A percentile compares a stretch with the other conserved stretches of the same genome.
phyloP scores from a whole-genome alignment of 352 stramenopile genomes.

The Globisporangium yorkense region DNA sequence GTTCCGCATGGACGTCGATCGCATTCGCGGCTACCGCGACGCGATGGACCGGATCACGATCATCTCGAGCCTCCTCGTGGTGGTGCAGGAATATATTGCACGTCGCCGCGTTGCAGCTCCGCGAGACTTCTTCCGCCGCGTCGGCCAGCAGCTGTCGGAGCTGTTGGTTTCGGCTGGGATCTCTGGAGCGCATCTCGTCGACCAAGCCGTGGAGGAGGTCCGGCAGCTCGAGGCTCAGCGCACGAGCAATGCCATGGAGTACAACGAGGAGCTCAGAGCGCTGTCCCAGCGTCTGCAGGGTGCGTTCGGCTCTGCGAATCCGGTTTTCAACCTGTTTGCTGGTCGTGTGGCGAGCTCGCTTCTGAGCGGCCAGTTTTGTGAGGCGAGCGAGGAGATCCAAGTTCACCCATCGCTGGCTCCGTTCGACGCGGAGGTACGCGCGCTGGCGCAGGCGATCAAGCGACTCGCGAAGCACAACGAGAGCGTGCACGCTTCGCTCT shows the following conservation, averaged over 20 bases:
- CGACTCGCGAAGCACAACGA: constrained; percentile 69
- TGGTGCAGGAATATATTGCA: constrained; percentile 56
- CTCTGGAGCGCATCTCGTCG: constrained; percentile 41
- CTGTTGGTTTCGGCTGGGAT: constrained; percentile 41
- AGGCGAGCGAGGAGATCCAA: constrained; percentile 14
- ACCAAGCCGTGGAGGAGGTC: constrained; percentile 35
- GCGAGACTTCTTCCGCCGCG: constrained; percentile 22
- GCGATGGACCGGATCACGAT: constrained; percentile 49
- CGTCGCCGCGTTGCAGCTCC: constrained; percentile 21
- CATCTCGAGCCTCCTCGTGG: constrained; percentile 44
- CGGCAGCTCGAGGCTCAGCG: constrained; percentile 18
- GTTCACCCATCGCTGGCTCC: constrained; percentile 47
- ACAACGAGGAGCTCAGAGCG: constrained; percentile 20
- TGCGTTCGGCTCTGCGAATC: constrained; percentile 39
- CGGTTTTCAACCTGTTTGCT: constrained; percentile 57
- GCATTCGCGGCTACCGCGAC: constrained; percentile 48
- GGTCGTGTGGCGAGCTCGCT: constrained; percentile 30
- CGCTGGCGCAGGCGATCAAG: constrained; percentile 22
- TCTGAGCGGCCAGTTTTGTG: constrained; percentile 14
- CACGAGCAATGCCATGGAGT: constrained; percentile 1
- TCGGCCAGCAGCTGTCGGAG: constrained; percentile 29
- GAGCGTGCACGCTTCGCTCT: constrained; percentile 47
- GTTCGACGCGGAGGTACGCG: constrained; percentile 39
- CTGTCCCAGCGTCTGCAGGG: constrained; percentile 39
- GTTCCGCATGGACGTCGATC: constrained; percentile 51